phyloP scores from a whole-genome alignment of 352 stramenopile species.

The Pelagophyceae sp. region DNA sequence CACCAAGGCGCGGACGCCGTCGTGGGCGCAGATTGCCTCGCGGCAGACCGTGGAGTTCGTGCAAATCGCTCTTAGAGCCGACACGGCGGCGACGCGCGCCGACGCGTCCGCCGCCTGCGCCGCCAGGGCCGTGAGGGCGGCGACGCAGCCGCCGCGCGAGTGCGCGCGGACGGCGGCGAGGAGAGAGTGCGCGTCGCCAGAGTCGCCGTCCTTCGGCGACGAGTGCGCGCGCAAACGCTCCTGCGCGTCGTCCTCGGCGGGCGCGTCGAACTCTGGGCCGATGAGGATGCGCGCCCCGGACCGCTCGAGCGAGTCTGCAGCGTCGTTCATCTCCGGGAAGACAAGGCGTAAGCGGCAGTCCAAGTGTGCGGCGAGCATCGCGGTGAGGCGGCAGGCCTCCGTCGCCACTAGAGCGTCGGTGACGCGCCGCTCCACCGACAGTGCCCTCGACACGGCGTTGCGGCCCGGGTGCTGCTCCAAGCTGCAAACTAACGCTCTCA shows the following conservation, averaged over 20 bases:
- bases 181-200: not conserved
- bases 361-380: not conserved
- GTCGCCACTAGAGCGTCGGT: not conserved
- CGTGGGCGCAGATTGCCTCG: not conserved
- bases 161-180: not conserved
- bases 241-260: not conserved
- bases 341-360: not conserved
- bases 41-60: slow-evolving; percentile 7
- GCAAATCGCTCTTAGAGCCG: not conserved
- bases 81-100: not conserved
- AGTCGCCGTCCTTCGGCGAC: not conserved
- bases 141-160: not conserved
- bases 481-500: not conserved
- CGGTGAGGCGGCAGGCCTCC: not conserved
- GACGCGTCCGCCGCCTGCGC: not conserved
- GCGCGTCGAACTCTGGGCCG: not conserved
- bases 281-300: not conserved
- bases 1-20: not conserved
- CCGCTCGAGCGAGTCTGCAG: not conserved
- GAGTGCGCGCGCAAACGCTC: not conserved
- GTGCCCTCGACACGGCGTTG: not conserved
- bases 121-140: not conserved
- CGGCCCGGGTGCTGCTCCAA: not conserved
- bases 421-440: not conserved
- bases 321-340: not conserved